Evolutionary conservation across 1,139 yeast genomes (phyloP), one percentile per base, ranked within the genome.

Genomic region (Pichia kudriavzevii): DNA sequence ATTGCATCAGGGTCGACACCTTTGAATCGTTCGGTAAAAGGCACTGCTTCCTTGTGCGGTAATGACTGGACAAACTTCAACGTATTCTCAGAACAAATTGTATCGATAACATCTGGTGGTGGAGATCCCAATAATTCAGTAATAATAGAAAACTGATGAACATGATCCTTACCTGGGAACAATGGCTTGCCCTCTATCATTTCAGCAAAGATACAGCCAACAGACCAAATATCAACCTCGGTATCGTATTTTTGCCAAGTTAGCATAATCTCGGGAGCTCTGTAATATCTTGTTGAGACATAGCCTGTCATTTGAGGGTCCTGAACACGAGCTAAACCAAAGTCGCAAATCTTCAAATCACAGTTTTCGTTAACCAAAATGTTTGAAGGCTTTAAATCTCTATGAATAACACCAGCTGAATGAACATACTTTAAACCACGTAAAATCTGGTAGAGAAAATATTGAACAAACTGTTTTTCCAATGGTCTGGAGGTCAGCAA

Each of bases 261-360:
- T 48, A 91, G 72, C 99, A 91, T 91, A 60, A 91, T 91, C 61
- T 91, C 99, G 2, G 98, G 99, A 0, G 98, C 99, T 47, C 99
- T 72, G 60, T 91, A 91, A 67, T 91, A 93, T 52, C 99, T 66
- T 4, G 99, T 91, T 14, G 94, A 81, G 13, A 91, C 98, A 59
- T 91, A 91, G 22, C 98, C 99, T 1, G 98, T 91, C 98, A 91
- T 91, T 59, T 91, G 97, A 10, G 96, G 95, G 61, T 91, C 97
- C 65, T 91, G 96, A 56, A 91, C 83, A 57, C 98, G 72, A 23
- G 97, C 97, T 44, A 91, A 68, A 18, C 98, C 98, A 58, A 91
- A 91, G 63, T 91, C 98, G 64, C 97, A 88, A 50, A 91, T 91
- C 59, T 88, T 88, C 54, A 91, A 68, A 61, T 91, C 97, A 63